A percentile compares a stretch with the other conserved stretches of the same genome.
Conservation (phyloP, 139 green algal species). For the Pseudopediastrum boryanum region DNA sequence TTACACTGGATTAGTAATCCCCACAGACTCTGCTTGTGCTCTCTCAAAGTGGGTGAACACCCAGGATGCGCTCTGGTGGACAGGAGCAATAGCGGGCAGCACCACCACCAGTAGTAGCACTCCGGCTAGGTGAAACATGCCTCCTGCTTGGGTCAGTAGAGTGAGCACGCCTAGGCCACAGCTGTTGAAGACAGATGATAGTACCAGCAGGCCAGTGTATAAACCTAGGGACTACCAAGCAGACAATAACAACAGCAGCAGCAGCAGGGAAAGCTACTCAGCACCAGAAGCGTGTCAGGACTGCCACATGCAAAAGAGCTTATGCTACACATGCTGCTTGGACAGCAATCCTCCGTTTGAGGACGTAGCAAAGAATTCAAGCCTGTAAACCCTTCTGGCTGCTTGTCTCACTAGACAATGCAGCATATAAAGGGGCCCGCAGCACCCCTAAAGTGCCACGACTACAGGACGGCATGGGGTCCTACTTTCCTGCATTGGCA, state of each 20-base stretch:
- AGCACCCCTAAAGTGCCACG: no score
- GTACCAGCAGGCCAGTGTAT: slow-evolving; percentile 36
- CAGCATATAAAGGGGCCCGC: no score
- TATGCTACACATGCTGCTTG: no score
- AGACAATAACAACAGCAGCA: background rate
- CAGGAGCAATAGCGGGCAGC: slow-evolving; percentile 35
- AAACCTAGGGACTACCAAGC: slow-evolving; percentile 38
- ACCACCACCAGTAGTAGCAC: slow-evolving; percentile 35
- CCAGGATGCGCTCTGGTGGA: slow-evolving; percentile 24
- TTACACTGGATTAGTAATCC: slow-evolving; percentile 49
- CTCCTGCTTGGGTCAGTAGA: slow-evolving; percentile 6
- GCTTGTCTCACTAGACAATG: no score
- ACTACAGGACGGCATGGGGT: no score
- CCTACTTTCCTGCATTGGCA: no score
- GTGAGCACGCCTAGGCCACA: slow-evolving; percentile 27
- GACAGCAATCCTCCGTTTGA: no score
- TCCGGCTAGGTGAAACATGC: slow-evolving; percentile 35
- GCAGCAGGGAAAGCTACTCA: no score
- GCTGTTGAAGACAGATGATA: slow-evolving; percentile 42
- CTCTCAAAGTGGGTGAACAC: slow-evolving; percentile 47
- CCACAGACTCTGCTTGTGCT: background rate
- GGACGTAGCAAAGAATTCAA: no score
- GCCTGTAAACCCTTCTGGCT: no score
- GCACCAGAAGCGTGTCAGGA: no score
- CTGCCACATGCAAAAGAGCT: no score